A percentile compares a stretch with the other conserved stretches of the same genome.
Evolutionary conservation across 345 rosid species (phyloP).

Genomic region (Carallia brachiata): DNA sequence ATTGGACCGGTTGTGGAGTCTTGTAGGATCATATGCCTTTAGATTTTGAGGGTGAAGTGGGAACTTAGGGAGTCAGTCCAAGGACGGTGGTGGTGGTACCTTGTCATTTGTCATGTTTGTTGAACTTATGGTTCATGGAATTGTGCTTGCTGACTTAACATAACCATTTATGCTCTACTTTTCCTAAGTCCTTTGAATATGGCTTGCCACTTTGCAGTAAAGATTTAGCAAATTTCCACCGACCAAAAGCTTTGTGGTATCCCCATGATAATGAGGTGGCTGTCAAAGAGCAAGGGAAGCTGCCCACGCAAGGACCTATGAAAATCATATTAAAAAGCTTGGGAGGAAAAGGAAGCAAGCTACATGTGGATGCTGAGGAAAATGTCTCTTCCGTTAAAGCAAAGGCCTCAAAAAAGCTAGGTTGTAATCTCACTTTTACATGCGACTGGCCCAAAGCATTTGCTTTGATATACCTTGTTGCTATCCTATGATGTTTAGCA

Average conservation of each 20-base stretch:
- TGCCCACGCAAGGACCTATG: constrained; percentile 78
- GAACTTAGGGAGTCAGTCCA: too few species aligned
- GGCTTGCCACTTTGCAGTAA: constrained; percentile 52
- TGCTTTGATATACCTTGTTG: constrained; percentile 1
- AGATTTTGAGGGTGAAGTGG: too few species aligned
- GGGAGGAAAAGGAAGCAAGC: constrained; percentile 96
- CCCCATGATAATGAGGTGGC: constrained; percentile 94
- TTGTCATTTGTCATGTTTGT: constrained; percentile 2
- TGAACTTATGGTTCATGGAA: constrained; percentile 4
- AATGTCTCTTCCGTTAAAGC: constrained; percentile 69
- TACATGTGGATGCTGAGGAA: constrained; percentile 86
- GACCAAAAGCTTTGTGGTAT: constrained; percentile 92
- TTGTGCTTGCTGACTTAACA: constrained; percentile 5
- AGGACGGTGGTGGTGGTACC: not conserved
- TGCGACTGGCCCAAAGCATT: not conserved
- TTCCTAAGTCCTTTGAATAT: constrained; percentile 8
- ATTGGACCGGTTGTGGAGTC: too few species aligned
- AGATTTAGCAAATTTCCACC: constrained; percentile 92
- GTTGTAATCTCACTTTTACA: constrained; percentile 40
- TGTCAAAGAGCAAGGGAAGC: constrained; percentile 78
- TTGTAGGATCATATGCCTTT: too few species aligned
- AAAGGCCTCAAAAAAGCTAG: constrained; percentile 94
- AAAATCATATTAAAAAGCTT: constrained; percentile 85
- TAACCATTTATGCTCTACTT: not conserved
- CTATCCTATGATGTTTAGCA: not conserved